phyloP scores from a whole-genome alignment of 2,329 filamentous ascomycete species.

The Stromatinia cepivora region DNA sequence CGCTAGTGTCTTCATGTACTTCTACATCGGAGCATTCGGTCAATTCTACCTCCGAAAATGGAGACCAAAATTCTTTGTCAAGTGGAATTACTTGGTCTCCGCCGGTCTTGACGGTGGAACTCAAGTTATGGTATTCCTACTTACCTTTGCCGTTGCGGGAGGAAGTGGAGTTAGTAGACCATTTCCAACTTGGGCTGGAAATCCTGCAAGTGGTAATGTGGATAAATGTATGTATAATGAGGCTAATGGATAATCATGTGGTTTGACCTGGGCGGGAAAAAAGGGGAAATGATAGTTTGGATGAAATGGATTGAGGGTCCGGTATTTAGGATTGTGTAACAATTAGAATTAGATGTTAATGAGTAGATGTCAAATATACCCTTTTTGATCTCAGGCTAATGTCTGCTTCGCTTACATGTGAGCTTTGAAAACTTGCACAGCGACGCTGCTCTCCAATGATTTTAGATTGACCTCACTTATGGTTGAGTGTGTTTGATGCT shows the following conservation, averaged over 20 bases:
- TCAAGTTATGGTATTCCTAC: conserved; percentile 64
- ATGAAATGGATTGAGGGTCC: background rate
- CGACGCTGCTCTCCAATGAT: too few species aligned
- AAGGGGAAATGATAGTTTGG: background rate
- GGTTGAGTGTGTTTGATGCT: background rate
- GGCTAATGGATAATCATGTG: conserved; percentile 24
- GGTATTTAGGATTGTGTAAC: too few species aligned
- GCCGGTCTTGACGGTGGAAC: conserved; percentile 71
- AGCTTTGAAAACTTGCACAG: background rate
- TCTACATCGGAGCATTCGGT: conserved; percentile 63
- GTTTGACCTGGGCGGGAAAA: background rate
- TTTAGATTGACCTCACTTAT: background rate
- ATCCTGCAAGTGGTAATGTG: conserved; percentile 28
- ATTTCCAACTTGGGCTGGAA: conserved; percentile 36
- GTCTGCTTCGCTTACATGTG: background rate
- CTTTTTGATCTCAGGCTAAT: background rate
- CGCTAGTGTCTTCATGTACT: conserved; percentile 71
- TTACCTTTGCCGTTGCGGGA: conserved; percentile 59
- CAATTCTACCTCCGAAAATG: conserved; percentile 65
- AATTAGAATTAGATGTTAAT: conserved; percentile 1
- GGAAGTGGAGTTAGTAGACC: conserved; percentile 32
- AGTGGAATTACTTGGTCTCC: conserved; percentile 76
- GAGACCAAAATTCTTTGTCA: conserved; percentile 64
- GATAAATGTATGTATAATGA: conserved; percentile 32
- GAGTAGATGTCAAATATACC: background rate